Evolutionary conservation across 768 basidiomycete species (phyloP), one percentile per base, ranked within the genome.

Genomic region (Leccinellum albellum): DNA sequence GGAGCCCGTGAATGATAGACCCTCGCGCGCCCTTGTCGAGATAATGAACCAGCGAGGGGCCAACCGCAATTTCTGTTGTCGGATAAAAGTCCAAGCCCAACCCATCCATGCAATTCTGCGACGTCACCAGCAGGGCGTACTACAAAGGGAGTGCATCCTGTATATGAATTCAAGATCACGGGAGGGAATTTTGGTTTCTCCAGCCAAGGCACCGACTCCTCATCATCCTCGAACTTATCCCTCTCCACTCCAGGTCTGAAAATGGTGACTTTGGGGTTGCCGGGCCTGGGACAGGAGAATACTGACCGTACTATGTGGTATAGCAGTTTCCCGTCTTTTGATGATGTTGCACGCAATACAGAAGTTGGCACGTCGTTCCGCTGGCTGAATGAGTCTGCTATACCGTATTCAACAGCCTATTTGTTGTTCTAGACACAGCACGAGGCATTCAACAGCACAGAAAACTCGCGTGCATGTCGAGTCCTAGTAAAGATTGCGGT

Each of bases 161-260:
- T 40, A 50, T 60, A 66, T 0, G 9, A 24, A 4, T n/a, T 3
- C 26, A 9, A 10, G 4, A 23, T 2, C 12, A 1, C 24, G 21
- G 13, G 23, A 21, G 35, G 3, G n/a, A 8, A 14, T 26, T 9
- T 0, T 14, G n/a, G 12, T 7, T 15, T 15, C 23, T 17, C 56
- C 37, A 54, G 42, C 67, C 57, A 64, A n/a, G 59, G 59, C 23
- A 66, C 67, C 68, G 62, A 69, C 2, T 37, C 50, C 4, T 58
- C 63, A 10, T 59, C 62, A 5, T 67, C 62, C 21, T 57, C 50
- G n/a, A 64, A 55, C n/a, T n/a, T n/a, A n/a, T n/a, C n/a, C n/a
- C 4, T 29, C 35, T 20, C n/a, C 9, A n/a, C 7, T 32, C 42
- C 45, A 55, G 3, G 26, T 51, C 31, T 17, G 31, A 14, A 66